Evolutionary conservation across 768 basidiomycete species (phyloP), one percentile per base, ranked within the genome.

Genomic region (Boletus bicolor): DNA sequence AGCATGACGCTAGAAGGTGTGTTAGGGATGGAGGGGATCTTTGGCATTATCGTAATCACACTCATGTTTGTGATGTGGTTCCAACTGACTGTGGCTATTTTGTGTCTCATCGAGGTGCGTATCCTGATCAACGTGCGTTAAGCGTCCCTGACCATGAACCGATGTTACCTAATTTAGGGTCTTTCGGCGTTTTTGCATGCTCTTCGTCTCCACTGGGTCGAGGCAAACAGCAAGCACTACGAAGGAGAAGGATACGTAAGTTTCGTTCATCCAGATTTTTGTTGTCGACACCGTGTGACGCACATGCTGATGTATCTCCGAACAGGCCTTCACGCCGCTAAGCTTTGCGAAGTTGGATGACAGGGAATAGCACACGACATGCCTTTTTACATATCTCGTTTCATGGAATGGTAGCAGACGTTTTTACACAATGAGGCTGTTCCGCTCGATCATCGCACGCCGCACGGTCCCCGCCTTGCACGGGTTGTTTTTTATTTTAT

Each of bases 111-210:
- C 90, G 97, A 99, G 87, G 92, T 93, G 66, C 54, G 87, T 47
- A 38, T 54, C 37, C 30, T 46, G 49, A 53, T 46, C 52, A 61
- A 66, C 66, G 52, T 70, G 64, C 34, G 54, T 30, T 26, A 14
- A 36, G 24, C 32, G 32, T 57, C 53, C 21, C 21, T 62, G 60
- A 64, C 38, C 24, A 43, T 30, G 44, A 49, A 44, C 39, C 52
- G 36, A 47, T 38, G 5, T 50, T 26, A 26, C 53, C 53, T 39
- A 56, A 56, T 57, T 47, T 64, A 94, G 91, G 94, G 96, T 62
- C 79, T 98, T 35, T 93, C 90, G 65, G 96, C 96, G 37, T 98
- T 98, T 78, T 73, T 98, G 72, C 96, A 98, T 72, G 96, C 96
- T 7, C 82, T 98, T 59, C 86, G 96, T 67, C 80, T 98, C 63